Evolutionary conservation across 2,329 filamentous ascomycete species (phyloP).

Genomic region (Hymenoscyphus fructigenus): DNA sequence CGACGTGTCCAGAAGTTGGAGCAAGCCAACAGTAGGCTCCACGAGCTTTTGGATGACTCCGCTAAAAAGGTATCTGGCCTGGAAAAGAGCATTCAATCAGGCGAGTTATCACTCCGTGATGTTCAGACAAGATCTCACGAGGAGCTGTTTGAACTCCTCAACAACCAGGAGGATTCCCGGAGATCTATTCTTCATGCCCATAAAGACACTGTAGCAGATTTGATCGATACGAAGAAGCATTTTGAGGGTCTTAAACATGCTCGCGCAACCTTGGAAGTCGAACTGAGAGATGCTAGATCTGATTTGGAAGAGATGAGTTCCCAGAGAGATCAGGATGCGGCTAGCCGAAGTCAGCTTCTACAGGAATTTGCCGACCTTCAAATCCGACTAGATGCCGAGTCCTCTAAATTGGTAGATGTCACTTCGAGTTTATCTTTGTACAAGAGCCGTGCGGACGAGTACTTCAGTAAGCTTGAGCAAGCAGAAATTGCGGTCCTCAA

Average conservation of each 20-base stretch:
- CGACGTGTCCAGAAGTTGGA: slow-evolving; percentile 88
- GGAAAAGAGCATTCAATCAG: slow-evolving; percentile 82
- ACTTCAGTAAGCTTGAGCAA: slow-evolving; percentile 95
- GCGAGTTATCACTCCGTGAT: slow-evolving; percentile 85
- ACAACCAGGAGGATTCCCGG: slow-evolving; percentile 87
- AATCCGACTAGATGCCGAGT: slow-evolving; percentile 86
- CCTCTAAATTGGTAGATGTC: slow-evolving; percentile 80
- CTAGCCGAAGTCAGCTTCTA: slow-evolving; percentile 83
- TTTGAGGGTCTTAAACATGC: slow-evolving; percentile 85
- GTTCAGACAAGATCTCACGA: slow-evolving; percentile 92
- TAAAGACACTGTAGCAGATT: slow-evolving; percentile 79
- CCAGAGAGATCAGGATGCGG: slow-evolving; percentile 80
- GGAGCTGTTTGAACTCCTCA: slow-evolving; percentile 88
- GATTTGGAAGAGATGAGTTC: slow-evolving; percentile 79
- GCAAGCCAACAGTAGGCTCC: slow-evolving; percentile 84
- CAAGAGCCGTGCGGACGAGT: slow-evolving; percentile 90
- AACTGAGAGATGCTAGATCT: slow-evolving; percentile 78
- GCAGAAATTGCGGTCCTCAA: slow-evolving; percentile 95
- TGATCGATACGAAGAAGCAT: slow-evolving; percentile 81
- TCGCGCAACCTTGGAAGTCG: slow-evolving; percentile 77
- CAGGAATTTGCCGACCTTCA: slow-evolving; percentile 93
- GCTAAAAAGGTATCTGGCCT: slow-evolving; percentile 86
- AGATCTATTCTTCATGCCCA: slow-evolving; percentile 79
- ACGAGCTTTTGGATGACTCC: slow-evolving; percentile 94
- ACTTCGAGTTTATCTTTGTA: slow-evolving; percentile 82